phyloP scores from a whole-genome alignment of 176 grass and related monocot species.

The Coix lacrymajobi region DNA sequence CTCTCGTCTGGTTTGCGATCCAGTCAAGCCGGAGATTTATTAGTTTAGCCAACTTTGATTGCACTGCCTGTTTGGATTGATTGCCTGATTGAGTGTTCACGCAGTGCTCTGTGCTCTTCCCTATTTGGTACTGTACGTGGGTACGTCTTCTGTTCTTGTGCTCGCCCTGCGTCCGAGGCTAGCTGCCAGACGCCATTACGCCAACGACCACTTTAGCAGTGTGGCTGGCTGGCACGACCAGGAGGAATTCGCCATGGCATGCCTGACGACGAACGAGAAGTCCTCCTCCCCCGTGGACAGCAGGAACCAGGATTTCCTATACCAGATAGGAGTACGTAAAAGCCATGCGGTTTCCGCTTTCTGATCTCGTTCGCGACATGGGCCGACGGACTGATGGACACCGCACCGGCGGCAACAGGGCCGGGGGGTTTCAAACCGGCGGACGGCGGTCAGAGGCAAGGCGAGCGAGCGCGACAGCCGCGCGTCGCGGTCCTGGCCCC shows the following conservation, averaged over 20 bases:
- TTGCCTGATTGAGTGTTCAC: too few relatives aligned
- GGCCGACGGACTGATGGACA: not conserved
- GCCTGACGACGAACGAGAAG: too few relatives aligned
- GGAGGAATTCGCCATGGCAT: not conserved
- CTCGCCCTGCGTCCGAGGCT: not conserved
- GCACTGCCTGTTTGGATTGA: not conserved
- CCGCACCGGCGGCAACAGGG: not conserved
- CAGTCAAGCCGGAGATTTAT: not conserved
- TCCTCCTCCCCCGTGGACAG: not conserved
- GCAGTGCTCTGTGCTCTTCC: too few relatives aligned
- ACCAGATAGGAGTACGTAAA: too few relatives aligned
- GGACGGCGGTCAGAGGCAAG: not conserved
- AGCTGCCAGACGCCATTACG: not conserved
- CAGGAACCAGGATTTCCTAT: too few relatives aligned
- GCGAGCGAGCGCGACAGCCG: not conserved
- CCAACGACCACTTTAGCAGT: not conserved
- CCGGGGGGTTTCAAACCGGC: not conserved
- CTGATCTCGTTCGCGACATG: too few relatives aligned
- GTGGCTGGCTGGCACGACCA: not conserved
- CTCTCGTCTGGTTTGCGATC: not conserved
- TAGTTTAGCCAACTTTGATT: not conserved
- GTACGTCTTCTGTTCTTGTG: too few relatives aligned
- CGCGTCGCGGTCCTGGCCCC: not conserved
- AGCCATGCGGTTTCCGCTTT: too few relatives aligned
- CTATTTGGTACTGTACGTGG: too few relatives aligned